These are phyloP conservation scores for Camelina laxa DNA, from an alignment of 345 rosid genomes.

Conservation along the genomic window DNA sequence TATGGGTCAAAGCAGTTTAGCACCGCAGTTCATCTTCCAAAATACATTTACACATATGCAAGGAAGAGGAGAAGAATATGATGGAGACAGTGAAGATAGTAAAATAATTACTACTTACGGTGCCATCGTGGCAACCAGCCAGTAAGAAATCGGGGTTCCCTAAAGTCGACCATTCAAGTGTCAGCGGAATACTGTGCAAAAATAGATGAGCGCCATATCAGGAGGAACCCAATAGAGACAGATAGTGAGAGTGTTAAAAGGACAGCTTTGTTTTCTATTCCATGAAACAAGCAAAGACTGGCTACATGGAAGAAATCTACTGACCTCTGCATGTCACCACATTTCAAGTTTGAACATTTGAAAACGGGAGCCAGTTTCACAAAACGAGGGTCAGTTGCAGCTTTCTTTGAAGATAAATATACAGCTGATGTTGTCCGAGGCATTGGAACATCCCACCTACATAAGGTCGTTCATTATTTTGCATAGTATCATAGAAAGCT, in stretches of 20 bases:
- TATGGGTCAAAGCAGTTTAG: not conserved
- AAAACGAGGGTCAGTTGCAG: slow-evolving; percentile 86
- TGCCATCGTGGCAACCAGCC: slow-evolving; percentile 97
- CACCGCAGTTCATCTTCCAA: slow-evolving; percentile 17
- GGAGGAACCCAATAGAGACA: slow-evolving; percentile 24
- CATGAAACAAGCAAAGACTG: slow-evolving; percentile 7
- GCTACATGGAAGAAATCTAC: slow-evolving; percentile 13
- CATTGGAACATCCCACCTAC: slow-evolving; percentile 98
- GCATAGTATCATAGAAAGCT: slow-evolving; percentile 18
- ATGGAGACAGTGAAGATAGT: not conserved
- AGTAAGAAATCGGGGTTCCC: slow-evolving; percentile 72
- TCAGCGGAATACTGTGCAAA: slow-evolving; percentile 73
- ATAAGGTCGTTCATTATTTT: slow-evolving; percentile 37
- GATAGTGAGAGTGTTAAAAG: not conserved
- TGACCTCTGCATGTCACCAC: slow-evolving; percentile 76
- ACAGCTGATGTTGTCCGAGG: slow-evolving; percentile 57
- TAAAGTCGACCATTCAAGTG: slow-evolving; percentile 84
- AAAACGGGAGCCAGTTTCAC: slow-evolving; percentile 86
- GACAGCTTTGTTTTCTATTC: not conserved
- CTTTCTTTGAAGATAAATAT: slow-evolving; percentile 59
- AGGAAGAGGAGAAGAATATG: not conserved
- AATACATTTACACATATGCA: slow-evolving; percentile 20
- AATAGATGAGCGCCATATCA: slow-evolving; percentile 36
- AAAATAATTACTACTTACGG: slow-evolving; percentile 48
- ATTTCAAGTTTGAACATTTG: slow-evolving; percentile 67